These are phyloP conservation scores for Capsicum rhomboideum DNA, from an alignment of 257 asterid species.

Conservation along the genomic window DNA sequence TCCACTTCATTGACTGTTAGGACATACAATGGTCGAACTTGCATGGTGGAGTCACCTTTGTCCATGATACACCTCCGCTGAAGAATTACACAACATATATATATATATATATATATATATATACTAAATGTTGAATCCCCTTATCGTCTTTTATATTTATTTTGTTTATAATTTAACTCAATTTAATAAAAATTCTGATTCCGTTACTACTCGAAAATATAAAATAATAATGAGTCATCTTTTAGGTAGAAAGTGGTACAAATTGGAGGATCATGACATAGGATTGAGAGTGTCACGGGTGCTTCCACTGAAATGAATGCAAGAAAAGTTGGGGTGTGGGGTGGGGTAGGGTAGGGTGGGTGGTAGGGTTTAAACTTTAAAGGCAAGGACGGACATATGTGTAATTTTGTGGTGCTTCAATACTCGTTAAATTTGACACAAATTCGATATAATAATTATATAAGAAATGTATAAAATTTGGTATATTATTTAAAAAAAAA, in stretches of 20 bases:
- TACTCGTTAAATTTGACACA: no score
- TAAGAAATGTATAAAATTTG: no score
- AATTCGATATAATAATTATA: no score
- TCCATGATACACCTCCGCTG: background rate
- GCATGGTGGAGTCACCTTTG: no score
- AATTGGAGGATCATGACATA: constrained; percentile 10
- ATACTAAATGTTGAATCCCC: background rate
- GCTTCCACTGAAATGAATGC: constrained; percentile 27
- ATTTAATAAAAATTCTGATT: background rate
- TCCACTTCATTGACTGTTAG: background rate
- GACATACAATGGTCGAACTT: background rate
- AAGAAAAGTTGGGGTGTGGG: background rate
- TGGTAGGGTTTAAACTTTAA: background rate
- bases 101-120: background rate
- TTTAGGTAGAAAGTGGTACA: constrained; percentile 15
- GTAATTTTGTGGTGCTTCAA: no score
- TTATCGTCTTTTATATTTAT: background rate
- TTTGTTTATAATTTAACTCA: background rate
- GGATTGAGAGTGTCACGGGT: constrained; percentile 41
- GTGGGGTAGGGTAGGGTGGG: background rate
- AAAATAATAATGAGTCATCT: background rate
- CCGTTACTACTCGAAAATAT: background rate
- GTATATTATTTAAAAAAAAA: no score
- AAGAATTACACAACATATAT: background rate
- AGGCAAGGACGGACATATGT: background rate